Percentiles rank a stretch among this genome's conserved stretches.
Evolutionary conservation across 2,329 filamentous ascomycete genomes (phyloP).

Genomic region (Sordariomycetes sp.): DNA sequence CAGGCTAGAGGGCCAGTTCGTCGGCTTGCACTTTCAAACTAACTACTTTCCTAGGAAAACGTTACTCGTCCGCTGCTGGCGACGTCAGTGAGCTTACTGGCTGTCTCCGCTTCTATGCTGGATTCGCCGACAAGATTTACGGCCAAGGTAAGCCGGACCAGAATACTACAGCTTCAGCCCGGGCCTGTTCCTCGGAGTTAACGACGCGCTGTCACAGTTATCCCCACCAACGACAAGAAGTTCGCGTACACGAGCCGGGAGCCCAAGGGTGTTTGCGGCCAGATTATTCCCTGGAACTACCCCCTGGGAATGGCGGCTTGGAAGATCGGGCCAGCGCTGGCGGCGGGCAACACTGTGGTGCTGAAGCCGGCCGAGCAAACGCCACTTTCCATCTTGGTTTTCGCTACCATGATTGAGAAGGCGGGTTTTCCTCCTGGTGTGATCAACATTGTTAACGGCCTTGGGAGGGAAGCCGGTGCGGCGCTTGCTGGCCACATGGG

Average conservation of each 20-base stretch:
- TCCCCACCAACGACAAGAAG: slow-evolving; percentile 51
- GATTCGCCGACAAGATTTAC: slow-evolving; percentile 61
- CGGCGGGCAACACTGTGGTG: slow-evolving; percentile 49
- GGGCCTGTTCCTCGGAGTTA: too few species aligned
- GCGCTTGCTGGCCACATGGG: slow-evolving; percentile 53
- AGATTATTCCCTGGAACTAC: slow-evolving; percentile 68
- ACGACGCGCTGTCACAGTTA: slow-evolving; percentile 26
- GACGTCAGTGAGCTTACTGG: slow-evolving; percentile 39
- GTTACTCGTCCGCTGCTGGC: slow-evolving; percentile 50
- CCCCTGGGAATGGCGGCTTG: slow-evolving; percentile 60
- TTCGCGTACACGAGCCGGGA: slow-evolving; percentile 60
- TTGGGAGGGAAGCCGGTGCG: slow-evolving; percentile 55
- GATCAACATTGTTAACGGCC: slow-evolving; percentile 60
- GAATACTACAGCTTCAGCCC: too few species aligned
- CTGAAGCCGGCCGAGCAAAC: slow-evolving; percentile 54
- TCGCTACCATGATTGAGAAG: slow-evolving; percentile 54
- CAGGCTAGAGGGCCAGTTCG: too few species aligned
- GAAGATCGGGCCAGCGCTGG: slow-evolving; percentile 59
- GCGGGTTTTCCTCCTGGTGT: slow-evolving; percentile 68
- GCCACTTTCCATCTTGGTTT: slow-evolving; percentile 46
- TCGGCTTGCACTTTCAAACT: too few species aligned
- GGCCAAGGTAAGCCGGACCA: slow-evolving; percentile 30
- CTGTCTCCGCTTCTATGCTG: slow-evolving; percentile 55
- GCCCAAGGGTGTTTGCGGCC: slow-evolving; percentile 58
- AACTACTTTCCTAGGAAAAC: slow-evolving; percentile 10